Percentiles rank a stretch among this genome's conserved stretches.
These are phyloP conservation scores for Abelmoschus esculentus DNA, from an alignment of 345 rosid species.

Conservation along the genomic window DNA sequence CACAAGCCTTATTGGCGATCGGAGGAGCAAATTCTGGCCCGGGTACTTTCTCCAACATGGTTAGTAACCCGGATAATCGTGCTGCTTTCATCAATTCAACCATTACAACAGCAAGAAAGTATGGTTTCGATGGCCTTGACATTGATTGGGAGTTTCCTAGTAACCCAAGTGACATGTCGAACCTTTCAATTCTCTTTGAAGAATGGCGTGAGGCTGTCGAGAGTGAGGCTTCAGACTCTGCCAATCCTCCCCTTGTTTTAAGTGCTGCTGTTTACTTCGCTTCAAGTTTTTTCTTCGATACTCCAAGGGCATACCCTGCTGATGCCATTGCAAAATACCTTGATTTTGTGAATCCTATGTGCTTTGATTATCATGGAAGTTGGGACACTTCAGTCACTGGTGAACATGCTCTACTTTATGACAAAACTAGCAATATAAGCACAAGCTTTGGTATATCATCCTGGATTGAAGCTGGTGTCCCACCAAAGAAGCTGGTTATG, in stretches of 20 bases:
- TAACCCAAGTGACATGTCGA: constrained; percentile 33
- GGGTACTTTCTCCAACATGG: constrained; percentile 24
- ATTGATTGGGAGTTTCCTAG: constrained; percentile 54
- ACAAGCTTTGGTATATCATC: constrained; percentile 28
- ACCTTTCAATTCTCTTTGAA: constrained; percentile 25
- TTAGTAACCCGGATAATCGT: constrained; percentile 10
- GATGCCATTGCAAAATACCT: constrained; percentile 13
- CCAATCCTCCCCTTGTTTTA: constrained; percentile 23
- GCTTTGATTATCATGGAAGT: constrained; percentile 32
- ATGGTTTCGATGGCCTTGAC: constrained; percentile 56
- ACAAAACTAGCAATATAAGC: constrained; percentile 21
- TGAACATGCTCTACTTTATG: constrained; percentile 22
- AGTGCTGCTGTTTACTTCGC: constrained; percentile 39
- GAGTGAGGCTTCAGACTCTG: constrained; percentile 31
- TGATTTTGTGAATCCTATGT: constrained; percentile 38
- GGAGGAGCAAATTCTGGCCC: constrained; percentile 24
- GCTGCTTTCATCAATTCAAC: constrained; percentile 27
- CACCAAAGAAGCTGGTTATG: constrained; percentile 30
- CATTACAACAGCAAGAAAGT: constrained; percentile 29
- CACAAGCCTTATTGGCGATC: constrained; percentile 27
- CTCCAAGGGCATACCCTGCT: constrained; percentile 22
- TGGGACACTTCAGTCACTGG: constrained; percentile 32
- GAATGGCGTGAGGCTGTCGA: constrained; percentile 44
- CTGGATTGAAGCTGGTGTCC: constrained; percentile 32
- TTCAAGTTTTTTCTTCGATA: constrained; percentile 9